A percentile compares a stretch with the other conserved stretches of the same genome.
phyloP scores from a whole-genome alignment of 768 basidiomycete species.

The Lanmaoa rubissima region DNA sequence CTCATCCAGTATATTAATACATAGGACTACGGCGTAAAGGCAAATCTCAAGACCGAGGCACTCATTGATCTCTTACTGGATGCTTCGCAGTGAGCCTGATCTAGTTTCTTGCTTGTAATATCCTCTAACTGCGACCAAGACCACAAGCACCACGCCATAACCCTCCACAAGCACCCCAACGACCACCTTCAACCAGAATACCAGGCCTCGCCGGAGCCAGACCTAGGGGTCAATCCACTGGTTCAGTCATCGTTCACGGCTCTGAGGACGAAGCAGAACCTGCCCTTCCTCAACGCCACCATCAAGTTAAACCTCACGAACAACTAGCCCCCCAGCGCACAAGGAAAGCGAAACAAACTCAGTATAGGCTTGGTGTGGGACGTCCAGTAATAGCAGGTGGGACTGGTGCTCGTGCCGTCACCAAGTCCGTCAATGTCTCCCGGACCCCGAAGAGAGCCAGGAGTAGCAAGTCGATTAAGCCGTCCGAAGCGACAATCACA shows the following conservation, averaged over 20 bases:
- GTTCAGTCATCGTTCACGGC: slow-evolving; percentile 38
- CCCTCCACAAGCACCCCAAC: slow-evolving; percentile 20
- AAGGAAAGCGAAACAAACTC: slow-evolving; percentile 71
- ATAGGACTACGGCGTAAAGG: slow-evolving; percentile 78
- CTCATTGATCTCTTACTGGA: slow-evolving; percentile 73
- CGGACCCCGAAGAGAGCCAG: slow-evolving; percentile 48
- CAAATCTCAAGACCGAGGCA: slow-evolving; percentile 78
- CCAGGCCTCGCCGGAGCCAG: slow-evolving; percentile 28
- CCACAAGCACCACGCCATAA: slow-evolving; percentile 25
- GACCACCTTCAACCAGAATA: slow-evolving; percentile 34
- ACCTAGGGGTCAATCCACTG: slow-evolving; percentile 32
- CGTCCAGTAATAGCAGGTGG: slow-evolving; percentile 67
- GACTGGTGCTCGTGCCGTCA: slow-evolving; percentile 60
- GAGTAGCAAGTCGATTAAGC: slow-evolving; percentile 47
- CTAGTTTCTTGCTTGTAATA: slow-evolving; percentile 32
- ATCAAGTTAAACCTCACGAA: slow-evolving; percentile 11
- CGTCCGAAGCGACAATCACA: slow-evolving; percentile 53
- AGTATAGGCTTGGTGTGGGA: slow-evolving; percentile 69
- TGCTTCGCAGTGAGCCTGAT: slow-evolving; percentile 39
- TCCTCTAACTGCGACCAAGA: slow-evolving; percentile 34
- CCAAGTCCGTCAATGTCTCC: slow-evolving; percentile 54
- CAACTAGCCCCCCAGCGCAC: slow-evolving; percentile 38
- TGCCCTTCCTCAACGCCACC: slow-evolving; percentile 21
- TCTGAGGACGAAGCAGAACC: slow-evolving; percentile 44
- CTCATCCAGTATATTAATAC: slow-evolving; percentile 14